A percentile compares a stretch with the other conserved stretches of the same genome.
Evolutionary conservation across 495 filamentous ascomycete species (phyloP).

Genomic region (Xanthoparmelia taractica): DNA sequence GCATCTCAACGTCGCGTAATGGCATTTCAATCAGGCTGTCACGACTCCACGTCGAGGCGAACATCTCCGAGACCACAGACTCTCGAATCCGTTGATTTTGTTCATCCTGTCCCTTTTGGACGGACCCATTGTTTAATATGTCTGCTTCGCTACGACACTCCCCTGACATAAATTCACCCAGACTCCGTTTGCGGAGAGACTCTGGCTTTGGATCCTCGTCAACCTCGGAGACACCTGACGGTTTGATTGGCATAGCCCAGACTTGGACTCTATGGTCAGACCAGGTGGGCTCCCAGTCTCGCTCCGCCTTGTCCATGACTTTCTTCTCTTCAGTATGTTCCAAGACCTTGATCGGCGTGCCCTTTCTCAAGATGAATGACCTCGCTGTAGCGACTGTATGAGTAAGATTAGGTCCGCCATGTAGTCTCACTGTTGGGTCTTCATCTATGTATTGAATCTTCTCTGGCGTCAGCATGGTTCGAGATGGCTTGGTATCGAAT

Average conservation of each 20-base stretch:
- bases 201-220: slow-evolving; percentile 21
- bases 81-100: slow-evolving; percentile 47
- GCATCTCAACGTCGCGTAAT: slow-evolving; percentile 56
- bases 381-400: slow-evolving; percentile 76
- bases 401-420: slow-evolving; percentile 68
- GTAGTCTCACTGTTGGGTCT: slow-evolving; percentile 50
- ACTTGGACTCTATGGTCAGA: slow-evolving; percentile 67
- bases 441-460: slow-evolving; percentile 10
- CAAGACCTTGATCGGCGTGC: slow-evolving; percentile 57
- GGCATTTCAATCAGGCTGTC: slow-evolving; percentile 59
- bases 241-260: slow-evolving; percentile 64
- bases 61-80: slow-evolving; percentile 68
- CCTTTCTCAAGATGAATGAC: slow-evolving; percentile 79
- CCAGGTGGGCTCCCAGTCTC: slow-evolving; percentile 54
- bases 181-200: slow-evolving; percentile 52
- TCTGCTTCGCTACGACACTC: slow-evolving; percentile 18
- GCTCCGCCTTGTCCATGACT: slow-evolving; percentile 19
- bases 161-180: slow-evolving; percentile 47
- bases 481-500: slow-evolving; percentile 24
- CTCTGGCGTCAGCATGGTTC: slow-evolving; percentile 6
- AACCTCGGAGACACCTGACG: slow-evolving; percentile 21
- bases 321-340: slow-evolving; percentile 47
- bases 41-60: slow-evolving; percentile 65
- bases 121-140: slow-evolving; percentile 6
- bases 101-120: slow-evolving; percentile 26